These are phyloP conservation scores for Wickerhamomyces mucosus DNA, from an alignment of 805 yeast species.

Conservation along the genomic window DNA sequence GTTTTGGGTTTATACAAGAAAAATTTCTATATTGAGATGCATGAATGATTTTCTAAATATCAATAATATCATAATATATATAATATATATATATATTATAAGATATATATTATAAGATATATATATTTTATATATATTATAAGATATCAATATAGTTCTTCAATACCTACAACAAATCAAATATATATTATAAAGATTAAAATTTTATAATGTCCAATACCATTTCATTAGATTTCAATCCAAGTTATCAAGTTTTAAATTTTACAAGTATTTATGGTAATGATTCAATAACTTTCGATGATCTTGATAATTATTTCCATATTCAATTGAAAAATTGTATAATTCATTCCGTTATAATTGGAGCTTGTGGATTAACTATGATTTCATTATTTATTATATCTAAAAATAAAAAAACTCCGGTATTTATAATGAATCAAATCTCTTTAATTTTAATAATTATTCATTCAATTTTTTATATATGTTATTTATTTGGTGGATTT, in stretches of 20 bases:
- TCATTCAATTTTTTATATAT: constrained; percentile 52
- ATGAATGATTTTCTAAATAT: too few species aligned
- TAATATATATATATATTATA: too few species aligned
- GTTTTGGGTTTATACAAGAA: too few species aligned
- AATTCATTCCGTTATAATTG: constrained; percentile 49
- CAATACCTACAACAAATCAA: background rate
- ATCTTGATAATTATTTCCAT: constrained; percentile 30
- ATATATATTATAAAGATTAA: background rate
- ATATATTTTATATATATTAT: too few species aligned
- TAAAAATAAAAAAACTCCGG: constrained; percentile 49
- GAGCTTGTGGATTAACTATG: constrained; percentile 40
- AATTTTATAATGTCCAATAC: background rate
- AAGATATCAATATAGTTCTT: too few species aligned
- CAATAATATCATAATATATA: too few species aligned
- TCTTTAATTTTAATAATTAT: constrained; percentile 47
- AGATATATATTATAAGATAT: too few species aligned
- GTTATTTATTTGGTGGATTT: constrained; percentile 43
- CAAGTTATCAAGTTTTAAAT: constrained; percentile 23
- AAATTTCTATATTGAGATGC: too few species aligned
- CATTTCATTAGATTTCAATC: constrained; percentile 13
- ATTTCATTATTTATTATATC: constrained; percentile 38
- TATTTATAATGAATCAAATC: constrained; percentile 63
- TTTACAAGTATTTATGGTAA: constrained; percentile 36
- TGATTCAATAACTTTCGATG: constrained; percentile 27
- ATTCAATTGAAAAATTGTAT: constrained; percentile 29